Evolutionary conservation across 2,329 filamentous ascomycete species (phyloP), one percentile per base, ranked within the genome.

Genomic region (Fusarium pseudocircinatum): DNA sequence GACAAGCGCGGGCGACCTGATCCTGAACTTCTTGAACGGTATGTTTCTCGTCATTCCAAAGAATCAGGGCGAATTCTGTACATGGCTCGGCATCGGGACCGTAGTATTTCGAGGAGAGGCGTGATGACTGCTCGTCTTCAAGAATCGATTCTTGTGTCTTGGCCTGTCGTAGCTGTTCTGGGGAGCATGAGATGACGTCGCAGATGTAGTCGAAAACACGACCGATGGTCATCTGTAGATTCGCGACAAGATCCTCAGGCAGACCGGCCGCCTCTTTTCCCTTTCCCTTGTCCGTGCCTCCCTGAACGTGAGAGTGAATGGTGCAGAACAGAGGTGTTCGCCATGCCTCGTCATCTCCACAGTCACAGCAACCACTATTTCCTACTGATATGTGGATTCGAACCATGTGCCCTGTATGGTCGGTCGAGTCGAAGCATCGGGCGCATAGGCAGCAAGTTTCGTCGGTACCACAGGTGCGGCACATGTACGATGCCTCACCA

Each of bases 1-100:
- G 90, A 84, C 96, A 99, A 56, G 96, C 96, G 73, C 96, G 90
- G 7, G 94, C 93, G 28, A 99, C 94, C 81, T 98, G 96, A 64
- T 97, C 91, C 75, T 92, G 88, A 11, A 99, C 96, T 80, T 99
- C 96, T 52, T 91, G 90, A 47, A 98, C 92, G 0, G 96, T 99
- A 81, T 99, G 96, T 82, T 99, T 99, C 84, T 99, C 96, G 74
- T 99, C 96, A 77, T 99, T 99, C 96, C 96, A 99, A 10, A 99
- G 85, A 22, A 98, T 86, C 49, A 99, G 85, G 10, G 94, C 93
- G 81, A 93, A 99, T 77, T 97, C 94, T 16, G 77, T 77, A 68
- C 82, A 83, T 15, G 78, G 76, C 30, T 83, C 78, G 22, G 79
- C 73, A 14, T 80, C 78, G 18, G 92, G 87, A 75, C 95, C 96